Evolutionary conservation across 805 yeast species (phyloP).

Genomic region (Metschnikowia dekortorum): DNA sequence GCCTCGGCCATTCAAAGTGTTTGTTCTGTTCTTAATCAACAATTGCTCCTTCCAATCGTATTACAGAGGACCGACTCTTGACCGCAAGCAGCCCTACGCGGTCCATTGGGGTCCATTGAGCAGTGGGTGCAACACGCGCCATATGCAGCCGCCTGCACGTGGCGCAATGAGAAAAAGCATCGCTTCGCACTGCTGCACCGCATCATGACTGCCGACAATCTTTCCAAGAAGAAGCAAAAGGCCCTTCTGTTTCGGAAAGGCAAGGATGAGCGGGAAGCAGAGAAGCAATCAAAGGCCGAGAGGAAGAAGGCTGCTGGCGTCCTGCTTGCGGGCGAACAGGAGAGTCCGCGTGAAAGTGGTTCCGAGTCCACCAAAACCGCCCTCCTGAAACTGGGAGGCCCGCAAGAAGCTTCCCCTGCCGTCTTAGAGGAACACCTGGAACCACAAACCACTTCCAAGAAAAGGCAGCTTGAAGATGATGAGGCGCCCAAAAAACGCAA

Average conservation of each 20-base stretch:
- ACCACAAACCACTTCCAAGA: background rate
- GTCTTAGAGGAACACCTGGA: background rate
- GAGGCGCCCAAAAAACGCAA: conserved; percentile 58
- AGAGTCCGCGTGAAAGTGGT: conserved; percentile 9
- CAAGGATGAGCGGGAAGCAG: conserved; percentile 37
- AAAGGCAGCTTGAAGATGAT: conserved; percentile 19
- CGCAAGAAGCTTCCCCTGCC: conserved; percentile 4
- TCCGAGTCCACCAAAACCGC: too few relatives aligned
- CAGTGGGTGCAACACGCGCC: too few relatives aligned
- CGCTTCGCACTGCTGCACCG: background rate
- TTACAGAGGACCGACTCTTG: too few relatives aligned
- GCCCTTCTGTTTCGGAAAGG: conserved; percentile 53
- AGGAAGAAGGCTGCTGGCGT: conserved; percentile 20
- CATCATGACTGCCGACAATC: conserved; percentile 30
- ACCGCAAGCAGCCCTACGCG: too few relatives aligned
- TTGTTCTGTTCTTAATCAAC: too few relatives aligned
- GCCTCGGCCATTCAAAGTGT: too few relatives aligned
- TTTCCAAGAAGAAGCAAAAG: conserved; percentile 63
- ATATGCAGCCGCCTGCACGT: background rate
- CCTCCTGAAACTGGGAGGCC: too few relatives aligned
- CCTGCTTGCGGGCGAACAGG: conserved; percentile 19
- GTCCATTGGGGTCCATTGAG: too few relatives aligned
- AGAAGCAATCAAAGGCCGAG: conserved; percentile 18
- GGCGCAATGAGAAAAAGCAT: background rate
- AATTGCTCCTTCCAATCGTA: too few relatives aligned